Conservation (phyloP, 1,284 basidiomycete species). For the Takashimella koratensis region DNA sequence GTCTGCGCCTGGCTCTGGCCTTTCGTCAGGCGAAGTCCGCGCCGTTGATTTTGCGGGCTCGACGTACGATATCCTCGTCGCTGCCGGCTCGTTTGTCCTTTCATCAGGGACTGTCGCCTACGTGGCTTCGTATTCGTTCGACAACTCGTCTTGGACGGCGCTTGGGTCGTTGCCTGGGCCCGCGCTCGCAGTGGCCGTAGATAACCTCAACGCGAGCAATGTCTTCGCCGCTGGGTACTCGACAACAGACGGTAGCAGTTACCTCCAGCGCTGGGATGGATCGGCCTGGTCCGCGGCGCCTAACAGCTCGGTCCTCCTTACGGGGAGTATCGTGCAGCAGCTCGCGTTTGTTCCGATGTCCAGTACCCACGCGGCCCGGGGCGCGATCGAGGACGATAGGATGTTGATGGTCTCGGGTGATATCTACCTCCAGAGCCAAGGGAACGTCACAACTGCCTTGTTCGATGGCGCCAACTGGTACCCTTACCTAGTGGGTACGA, state of each 20-base stretch:
- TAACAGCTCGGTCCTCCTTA: constrained; percentile 52
- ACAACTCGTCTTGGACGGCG: constrained; percentile 67
- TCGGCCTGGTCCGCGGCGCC: constrained; percentile 63
- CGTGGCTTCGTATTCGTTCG: constrained; percentile 67
- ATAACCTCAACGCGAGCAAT: constrained; percentile 73
- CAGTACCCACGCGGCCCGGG: constrained; percentile 58
- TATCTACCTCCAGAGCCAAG: constrained; percentile 63
- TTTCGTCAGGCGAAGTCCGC: constrained; percentile 70
- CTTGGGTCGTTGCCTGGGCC: constrained; percentile 81
- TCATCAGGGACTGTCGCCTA: constrained; percentile 58
- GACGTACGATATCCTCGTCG: constrained; percentile 58
- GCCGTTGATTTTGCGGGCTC: constrained; percentile 60
- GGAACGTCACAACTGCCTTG: constrained; percentile 76
- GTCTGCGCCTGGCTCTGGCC: constrained; percentile 65
- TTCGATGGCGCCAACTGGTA: constrained; percentile 81
- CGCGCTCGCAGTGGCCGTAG: constrained; percentile 80
- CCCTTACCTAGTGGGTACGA: constrained; percentile 75
- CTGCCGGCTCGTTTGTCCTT: constrained; percentile 69
- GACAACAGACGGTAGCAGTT: constrained; percentile 60
- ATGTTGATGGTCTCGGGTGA: constrained; percentile 86
- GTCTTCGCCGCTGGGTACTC: constrained; percentile 86
- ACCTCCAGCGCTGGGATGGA: constrained; percentile 80
- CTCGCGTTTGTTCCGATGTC: constrained; percentile 85
- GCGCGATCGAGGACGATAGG: constrained; percentile 76
- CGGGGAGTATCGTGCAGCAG: constrained; percentile 60